Evolutionary conservation across 306 rosid species (phyloP), one percentile per base, ranked within the genome.

Genomic region (Medicago ruthenica): DNA sequence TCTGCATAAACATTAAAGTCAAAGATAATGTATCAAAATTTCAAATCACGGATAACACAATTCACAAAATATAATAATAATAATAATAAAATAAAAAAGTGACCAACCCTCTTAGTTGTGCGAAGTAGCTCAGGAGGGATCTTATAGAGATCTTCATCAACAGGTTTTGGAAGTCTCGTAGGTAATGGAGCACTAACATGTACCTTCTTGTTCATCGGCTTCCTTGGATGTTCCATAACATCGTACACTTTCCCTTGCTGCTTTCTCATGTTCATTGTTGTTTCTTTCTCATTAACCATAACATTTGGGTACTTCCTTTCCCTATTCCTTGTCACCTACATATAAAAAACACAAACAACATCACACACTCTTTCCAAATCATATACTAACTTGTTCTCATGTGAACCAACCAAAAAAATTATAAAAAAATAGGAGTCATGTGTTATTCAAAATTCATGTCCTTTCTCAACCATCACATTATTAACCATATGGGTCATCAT

Each of bases 61-160:
- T n/a, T n/a, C n/a, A n/a, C n/a, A n/a, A n/a, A n/a, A 55, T 66
- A 37, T 16, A 53, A 71, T n/a, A 17, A 5, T 0, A 42, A 2
- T n/a, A 40, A 67, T 7, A 53, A 36, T 21, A 8, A 31, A 48
- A 24, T 4, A 6, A 14, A 5, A 34, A 16, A 16, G 10, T 14
- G 11, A 54, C 37, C 0, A 6, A 90, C 96, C 86, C 90, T 65
- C 79, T 90, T 95, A 16, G 90, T 79, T 2, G 85, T 72, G 59
- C 77, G 92, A 31, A 91, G 97, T 9, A 91, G 91, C 6, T 90
- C 89, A 1, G 98, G 97, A 3, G 98, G 92, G 69, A 95, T 95
- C 78, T 89, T 88, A 77, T 95, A 95, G 75, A 95, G 97, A 85
- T 95, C 98, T 75, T 95, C 96, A 24, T 95, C 97, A 0, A 95